Base-by-base conservation (phyloP, 139 green algal genomes). In the Chlamydomonas eustigma region DNA sequence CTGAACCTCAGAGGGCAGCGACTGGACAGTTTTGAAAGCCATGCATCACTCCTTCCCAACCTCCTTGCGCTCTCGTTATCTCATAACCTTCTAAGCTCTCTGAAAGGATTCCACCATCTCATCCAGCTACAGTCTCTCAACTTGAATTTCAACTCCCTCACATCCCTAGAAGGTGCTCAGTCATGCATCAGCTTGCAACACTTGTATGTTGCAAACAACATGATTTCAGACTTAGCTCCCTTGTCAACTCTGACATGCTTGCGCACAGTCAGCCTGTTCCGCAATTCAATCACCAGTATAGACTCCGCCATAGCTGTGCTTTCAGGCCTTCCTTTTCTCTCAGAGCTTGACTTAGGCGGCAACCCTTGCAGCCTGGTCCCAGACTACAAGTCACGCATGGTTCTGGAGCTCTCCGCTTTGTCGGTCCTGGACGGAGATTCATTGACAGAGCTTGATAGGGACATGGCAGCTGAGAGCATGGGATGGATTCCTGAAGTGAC, bases 131-230 rank as follows among this genome's bases (percentile, higher is more conserved):
- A 71, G 50, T 81, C 75, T 37, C 65, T 85, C 5, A 85, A 85
- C 50, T 24, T 85, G 0, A 85, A 85, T 64, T 76, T 51, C 71
- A 85, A 85, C 65, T 38, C 51, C 2, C 72, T 85, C 12, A 74
- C 71, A 22, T 80, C 68, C 51, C 64, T 85, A 28, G 64, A 80
- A n/a, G 80, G 80, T 8, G 38, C 81, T 4, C n/a, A 77, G 35
- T 1, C 4, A 6, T 85, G 75, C 76, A 37, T n/a, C 0, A 39
- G 31, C 18, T 76, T 85, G 34, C 80, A 79, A 71, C 76, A 85
- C 50, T 35, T 85, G 18, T 81, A 81, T 37, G 71, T 75, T 33
- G 50, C 50, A 0, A 80, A 70, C 76, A 85, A 85, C 72, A 71
- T 50, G 0, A 8, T 81, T 24, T 70, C 70, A 1, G 79, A 84